Conservation (phyloP, 2,329 filamentous ascomycete genomes). For the Botrytis aclada region DNA sequence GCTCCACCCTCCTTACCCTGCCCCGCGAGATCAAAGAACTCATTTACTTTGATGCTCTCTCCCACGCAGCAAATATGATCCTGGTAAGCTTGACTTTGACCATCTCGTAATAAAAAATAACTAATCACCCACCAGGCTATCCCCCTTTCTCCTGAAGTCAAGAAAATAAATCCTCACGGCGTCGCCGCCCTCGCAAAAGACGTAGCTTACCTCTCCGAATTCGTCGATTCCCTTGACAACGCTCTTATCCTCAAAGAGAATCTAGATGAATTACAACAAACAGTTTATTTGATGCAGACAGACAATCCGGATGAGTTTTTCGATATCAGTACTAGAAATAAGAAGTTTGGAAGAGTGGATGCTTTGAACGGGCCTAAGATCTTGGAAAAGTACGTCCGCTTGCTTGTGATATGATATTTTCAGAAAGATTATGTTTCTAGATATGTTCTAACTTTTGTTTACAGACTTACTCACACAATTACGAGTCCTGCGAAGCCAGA, state of each 20-base stretch:
- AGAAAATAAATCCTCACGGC: conserved; percentile 82
- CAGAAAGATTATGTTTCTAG: not conserved
- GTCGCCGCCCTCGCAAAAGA: conserved; percentile 79
- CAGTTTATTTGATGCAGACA: conserved; percentile 78
- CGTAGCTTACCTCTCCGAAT: conserved; percentile 77
- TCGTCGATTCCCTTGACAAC: conserved; percentile 83
- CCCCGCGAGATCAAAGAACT: conserved; percentile 95
- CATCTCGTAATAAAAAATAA: not conserved
- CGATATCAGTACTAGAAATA: conserved; percentile 83
- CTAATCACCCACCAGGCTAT: conserved; percentile 24
- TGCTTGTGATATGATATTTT: conserved; percentile 2
- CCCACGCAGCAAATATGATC: conserved; percentile 84
- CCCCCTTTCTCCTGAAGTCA: conserved; percentile 68
- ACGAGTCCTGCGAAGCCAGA: conserved; percentile 58
- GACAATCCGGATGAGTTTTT: conserved; percentile 98
- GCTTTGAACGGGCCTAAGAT: conserved; percentile 82
- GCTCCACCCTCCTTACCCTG: conserved; percentile 85
- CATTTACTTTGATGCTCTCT: conserved; percentile 95
- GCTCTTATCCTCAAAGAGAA: conserved; percentile 82
- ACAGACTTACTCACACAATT: conserved; percentile 59
- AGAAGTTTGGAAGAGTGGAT: conserved; percentile 91
- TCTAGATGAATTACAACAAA: conserved; percentile 90
- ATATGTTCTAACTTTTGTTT: not conserved
- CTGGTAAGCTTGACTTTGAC: conserved; percentile 50
- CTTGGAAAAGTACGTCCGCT: conserved; percentile 73